These are phyloP conservation scores for Fagus sylvatica DNA, from an alignment of 306 rosid species.

Conservation along the genomic window DNA sequence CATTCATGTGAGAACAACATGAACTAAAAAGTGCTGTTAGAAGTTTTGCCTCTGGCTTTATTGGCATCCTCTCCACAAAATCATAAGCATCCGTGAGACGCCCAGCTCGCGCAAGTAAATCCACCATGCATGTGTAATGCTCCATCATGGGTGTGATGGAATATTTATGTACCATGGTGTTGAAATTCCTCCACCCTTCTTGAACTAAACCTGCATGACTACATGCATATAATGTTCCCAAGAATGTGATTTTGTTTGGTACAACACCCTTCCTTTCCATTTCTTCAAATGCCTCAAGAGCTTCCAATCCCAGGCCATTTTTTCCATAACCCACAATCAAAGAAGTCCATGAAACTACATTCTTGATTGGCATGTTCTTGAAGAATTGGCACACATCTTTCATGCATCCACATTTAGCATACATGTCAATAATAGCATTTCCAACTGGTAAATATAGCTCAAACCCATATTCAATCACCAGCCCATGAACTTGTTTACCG, in stretches of 20 bases:
- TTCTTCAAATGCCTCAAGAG: conserved; percentile 27
- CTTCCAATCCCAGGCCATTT: conserved; percentile 31
- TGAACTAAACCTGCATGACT: conserved; percentile 41
- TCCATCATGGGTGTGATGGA: conserved; percentile 32
- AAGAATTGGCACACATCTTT: conserved; percentile 23
- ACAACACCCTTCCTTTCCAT: conserved; percentile 33
- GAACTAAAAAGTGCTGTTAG: conserved; percentile 34
- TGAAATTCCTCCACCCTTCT: conserved; percentile 33
- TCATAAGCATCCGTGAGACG: conserved; percentile 22
- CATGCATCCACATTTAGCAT: conserved; percentile 42
- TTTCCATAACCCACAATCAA: conserved; percentile 32
- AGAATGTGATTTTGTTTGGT: conserved; percentile 37
- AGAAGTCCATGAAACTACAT: conserved; percentile 42
- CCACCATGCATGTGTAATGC: conserved; percentile 46
- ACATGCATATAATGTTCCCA: conserved; percentile 34
- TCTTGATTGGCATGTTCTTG: conserved; percentile 15
- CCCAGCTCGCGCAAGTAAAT: conserved; percentile 32
- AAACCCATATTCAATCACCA: conserved; percentile 27
- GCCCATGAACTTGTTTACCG: conserved; percentile 22
- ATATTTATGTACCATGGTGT: conserved; percentile 25
- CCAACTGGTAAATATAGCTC: conserved; percentile 32
- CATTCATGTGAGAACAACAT: conserved; percentile 24
- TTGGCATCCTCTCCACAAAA: conserved; percentile 33
- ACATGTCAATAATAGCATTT: conserved; percentile 34
- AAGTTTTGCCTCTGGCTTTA: conserved; percentile 29